These are phyloP conservation scores for Cymodocea nodosa DNA, from an alignment of 116 monocot species.

Conservation along the genomic window DNA sequence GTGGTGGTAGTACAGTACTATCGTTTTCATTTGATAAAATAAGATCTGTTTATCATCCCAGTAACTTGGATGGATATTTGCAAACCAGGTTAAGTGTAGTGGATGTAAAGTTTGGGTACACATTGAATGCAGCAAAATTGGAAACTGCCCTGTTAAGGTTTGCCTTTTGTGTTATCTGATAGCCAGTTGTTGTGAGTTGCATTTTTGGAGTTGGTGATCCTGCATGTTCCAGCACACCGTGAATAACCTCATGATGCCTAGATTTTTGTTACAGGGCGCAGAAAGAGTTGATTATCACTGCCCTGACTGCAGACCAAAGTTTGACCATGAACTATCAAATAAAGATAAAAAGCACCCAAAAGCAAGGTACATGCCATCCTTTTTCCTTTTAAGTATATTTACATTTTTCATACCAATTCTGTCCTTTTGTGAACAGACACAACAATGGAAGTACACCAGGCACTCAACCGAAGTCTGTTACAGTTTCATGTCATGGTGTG, in stretches of 20 bases:
- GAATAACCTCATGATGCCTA: neutral
- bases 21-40: neutral
- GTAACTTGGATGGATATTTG: neutral
- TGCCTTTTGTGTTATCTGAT: neutral
- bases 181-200: neutral
- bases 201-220: neutral
- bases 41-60: neutral
- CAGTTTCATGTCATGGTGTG: constrained; percentile 59
- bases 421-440: constrained; percentile 15
- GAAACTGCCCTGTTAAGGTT: constrained; percentile 46
- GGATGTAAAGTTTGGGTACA: constrained; percentile 92
- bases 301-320: constrained; percentile 67
- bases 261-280: constrained; percentile 34
- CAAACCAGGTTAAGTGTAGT: constrained; percentile 62
- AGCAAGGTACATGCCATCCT: constrained; percentile 20
- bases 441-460: constrained; percentile 16
- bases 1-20: neutral
- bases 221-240: neutral
- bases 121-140: constrained; percentile 65
- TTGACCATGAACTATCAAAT: constrained; percentile 24
- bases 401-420: neutral
- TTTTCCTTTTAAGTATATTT: neutral
- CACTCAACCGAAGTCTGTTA: constrained; percentile 17
- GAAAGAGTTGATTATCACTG: constrained; percentile 60
- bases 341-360: constrained; percentile 31